A percentile compares a stretch with the other conserved stretches of the same genome.
Evolutionary conservation across 352 stramenopile genomes (phyloP).

Genomic region (Albugo candida): DNA sequence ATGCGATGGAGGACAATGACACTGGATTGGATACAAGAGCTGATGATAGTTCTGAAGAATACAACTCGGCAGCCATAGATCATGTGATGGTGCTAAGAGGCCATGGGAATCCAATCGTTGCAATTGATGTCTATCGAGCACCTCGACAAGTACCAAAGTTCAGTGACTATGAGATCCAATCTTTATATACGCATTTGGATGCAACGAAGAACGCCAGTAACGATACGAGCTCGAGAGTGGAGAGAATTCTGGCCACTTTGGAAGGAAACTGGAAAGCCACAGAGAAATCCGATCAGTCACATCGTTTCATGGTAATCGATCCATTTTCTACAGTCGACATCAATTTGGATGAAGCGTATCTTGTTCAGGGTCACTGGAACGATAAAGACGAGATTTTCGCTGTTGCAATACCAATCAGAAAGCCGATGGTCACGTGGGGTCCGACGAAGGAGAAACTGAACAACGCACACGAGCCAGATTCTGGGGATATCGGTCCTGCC

Average conservation of each 20-base stretch:
- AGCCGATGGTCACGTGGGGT: no score
- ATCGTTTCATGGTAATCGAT: conserved; percentile 41
- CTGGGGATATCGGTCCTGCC: no score
- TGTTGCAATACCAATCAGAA: conserved; percentile 15
- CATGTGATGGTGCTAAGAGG: conserved; percentile 45
- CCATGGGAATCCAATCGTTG: conserved; percentile 74
- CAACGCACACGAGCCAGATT: no score
- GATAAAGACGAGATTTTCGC: conserved; percentile 52
- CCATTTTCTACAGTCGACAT: conserved; percentile 11
- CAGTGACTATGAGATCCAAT: conserved; percentile 78
- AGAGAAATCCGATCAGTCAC: conserved; percentile 43
- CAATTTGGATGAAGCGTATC: conserved; percentile 18
- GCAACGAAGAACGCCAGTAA: background rate
- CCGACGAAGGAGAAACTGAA: no score
- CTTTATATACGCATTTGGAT: conserved; percentile 19
- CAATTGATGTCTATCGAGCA: conserved; percentile 69
- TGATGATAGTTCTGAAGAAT: no score
- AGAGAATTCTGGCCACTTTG: conserved; percentile 11
- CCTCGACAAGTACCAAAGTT: conserved; percentile 71
- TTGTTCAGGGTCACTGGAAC: conserved; percentile 43
- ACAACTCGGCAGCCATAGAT: no score
- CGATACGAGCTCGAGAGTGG: conserved; percentile 2
- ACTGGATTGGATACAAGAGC: no score
- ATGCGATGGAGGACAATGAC: no score
- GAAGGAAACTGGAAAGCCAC: conserved; percentile 57